Conservation (phyloP, 73 alveolate species). For the Paramecium tetraurelia region DNA sequence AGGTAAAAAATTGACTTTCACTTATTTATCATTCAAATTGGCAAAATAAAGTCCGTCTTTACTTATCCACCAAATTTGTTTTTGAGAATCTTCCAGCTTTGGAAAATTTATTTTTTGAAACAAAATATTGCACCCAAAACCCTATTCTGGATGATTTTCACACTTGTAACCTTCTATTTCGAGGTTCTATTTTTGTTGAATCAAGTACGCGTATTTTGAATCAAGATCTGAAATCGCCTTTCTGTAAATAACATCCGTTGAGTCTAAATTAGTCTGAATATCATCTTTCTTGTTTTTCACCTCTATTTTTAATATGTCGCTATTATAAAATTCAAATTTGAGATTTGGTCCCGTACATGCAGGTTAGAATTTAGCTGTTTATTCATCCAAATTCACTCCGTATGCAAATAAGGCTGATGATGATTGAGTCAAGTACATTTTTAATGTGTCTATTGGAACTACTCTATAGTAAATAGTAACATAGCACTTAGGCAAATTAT, state of each 20-base stretch:
- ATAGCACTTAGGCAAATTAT: background rate
- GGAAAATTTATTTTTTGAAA: background rate
- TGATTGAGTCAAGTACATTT: background rate
- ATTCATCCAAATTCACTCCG: background rate
- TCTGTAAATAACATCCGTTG: background rate
- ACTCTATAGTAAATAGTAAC: background rate
- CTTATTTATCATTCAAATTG: background rate
- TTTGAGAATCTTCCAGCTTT: background rate
- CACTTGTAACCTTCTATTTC: background rate
- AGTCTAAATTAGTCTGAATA: background rate
- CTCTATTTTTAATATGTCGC: background rate
- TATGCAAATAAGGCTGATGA: background rate
- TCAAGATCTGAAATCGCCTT: background rate
- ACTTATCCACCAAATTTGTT: background rate
- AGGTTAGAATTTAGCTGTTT: background rate
- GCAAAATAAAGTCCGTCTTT: background rate
- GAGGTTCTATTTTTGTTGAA: background rate
- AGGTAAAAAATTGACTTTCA: background rate
- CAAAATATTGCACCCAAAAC: background rate
- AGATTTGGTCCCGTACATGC: background rate
- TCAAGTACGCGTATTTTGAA: background rate
- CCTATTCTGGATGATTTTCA: background rate
- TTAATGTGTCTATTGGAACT: background rate
- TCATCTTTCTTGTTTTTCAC: background rate
- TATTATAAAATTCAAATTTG: background rate